Percentiles rank a stretch among this genome's conserved stretches.
phyloP scores from a whole-genome alignment of 2,329 filamentous ascomycete genomes.

The Aphanoascus verrucosus region DNA sequence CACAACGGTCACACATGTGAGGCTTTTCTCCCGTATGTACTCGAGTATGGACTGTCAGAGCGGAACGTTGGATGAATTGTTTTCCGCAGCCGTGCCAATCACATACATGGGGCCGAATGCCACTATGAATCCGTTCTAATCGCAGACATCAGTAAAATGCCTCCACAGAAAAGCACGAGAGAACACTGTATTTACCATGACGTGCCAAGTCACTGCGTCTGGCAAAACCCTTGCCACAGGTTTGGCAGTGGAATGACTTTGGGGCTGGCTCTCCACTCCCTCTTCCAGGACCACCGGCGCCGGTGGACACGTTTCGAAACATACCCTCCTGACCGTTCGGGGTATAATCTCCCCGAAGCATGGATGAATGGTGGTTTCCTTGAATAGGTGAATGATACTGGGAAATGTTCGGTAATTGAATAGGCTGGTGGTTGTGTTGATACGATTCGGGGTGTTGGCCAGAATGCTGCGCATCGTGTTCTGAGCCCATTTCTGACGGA shows the following conservation, averaged over 20 bases:
- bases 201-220: constrained; percentile 85
- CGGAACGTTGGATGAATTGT: constrained; percentile 93
- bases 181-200: constrained; percentile 58
- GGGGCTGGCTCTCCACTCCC: constrained; percentile 34
- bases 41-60: constrained; percentile 85
- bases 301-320: constrained; percentile 1
- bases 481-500: constrained; percentile 49
- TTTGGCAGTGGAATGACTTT: constrained; percentile 80
- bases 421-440: constrained; percentile 44
- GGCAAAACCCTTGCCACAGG: constrained; percentile 85
- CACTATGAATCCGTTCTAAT: constrained; percentile 87
- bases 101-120: constrained; percentile 81
- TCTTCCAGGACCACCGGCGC: neutral
- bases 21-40: constrained; percentile 98
- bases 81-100: constrained; percentile 83
- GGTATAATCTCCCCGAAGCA: constrained; percentile 47
- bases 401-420: constrained; percentile 42
- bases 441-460: constrained; percentile 48
- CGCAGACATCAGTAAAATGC: neutral
- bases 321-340: constrained; percentile 37
- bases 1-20: constrained; percentile 92
- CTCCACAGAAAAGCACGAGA: neutral
- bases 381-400: constrained; percentile 46
- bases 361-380: constrained; percentile 42
- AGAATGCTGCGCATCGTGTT: constrained; percentile 47